Evolutionary conservation across 1,284 basidiomycete species (phyloP).

Genomic region (Sporisorium graminicola): DNA sequence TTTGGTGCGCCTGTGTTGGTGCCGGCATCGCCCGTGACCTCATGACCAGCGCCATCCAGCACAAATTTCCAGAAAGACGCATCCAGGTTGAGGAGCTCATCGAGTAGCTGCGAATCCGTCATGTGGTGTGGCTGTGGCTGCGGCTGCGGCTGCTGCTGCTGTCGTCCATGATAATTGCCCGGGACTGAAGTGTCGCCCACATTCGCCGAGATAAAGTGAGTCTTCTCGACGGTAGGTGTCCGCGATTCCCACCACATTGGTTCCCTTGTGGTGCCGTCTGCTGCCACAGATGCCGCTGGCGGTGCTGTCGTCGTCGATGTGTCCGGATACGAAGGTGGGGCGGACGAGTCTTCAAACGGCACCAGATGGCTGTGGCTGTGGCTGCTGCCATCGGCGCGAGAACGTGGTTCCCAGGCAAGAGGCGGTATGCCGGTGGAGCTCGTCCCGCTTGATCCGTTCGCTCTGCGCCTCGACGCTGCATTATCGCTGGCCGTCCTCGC

Average conservation of each 20-base stretch:
- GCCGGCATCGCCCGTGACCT: background rate
- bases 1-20: background rate
- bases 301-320: background rate
- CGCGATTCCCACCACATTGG: conserved; percentile 40
- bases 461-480: conserved; percentile 1
- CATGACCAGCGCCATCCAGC: conserved; percentile 15
- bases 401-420: conserved; percentile 4
- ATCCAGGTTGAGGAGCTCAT: conserved; percentile 40
- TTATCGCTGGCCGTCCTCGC: conserved; percentile 11
- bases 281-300: background rate
- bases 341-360: background rate
- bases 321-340: background rate
- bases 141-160: background rate
- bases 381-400: background rate
- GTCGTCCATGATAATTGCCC: background rate
- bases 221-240: background rate
- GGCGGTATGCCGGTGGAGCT: conserved; percentile 4
- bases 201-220: background rate
- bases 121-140: conserved; percentile 11
- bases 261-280: background rate
- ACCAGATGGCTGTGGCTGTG: conserved; percentile 2
- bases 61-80: conserved; percentile 43
- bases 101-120: conserved; percentile 37
- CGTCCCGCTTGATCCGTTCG: background rate
- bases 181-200: no score